Percentiles rank a stretch among this genome's conserved stretches.
Evolutionary conservation across 2,329 filamentous ascomycete genomes (phyloP).

Genomic region (Pezicula rhizophila): DNA sequence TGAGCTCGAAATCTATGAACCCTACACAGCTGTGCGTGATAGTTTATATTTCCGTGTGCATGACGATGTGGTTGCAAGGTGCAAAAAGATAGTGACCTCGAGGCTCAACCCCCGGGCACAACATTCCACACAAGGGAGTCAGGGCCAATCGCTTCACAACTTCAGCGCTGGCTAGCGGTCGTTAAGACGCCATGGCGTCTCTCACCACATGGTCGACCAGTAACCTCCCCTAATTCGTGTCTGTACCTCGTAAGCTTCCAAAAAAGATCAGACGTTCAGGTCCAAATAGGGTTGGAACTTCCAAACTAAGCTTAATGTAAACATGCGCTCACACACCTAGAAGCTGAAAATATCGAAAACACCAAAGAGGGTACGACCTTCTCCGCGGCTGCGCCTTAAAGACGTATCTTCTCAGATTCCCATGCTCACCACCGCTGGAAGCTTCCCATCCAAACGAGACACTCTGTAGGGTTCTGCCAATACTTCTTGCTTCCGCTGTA

Average conservation of each 20-base stretch:
- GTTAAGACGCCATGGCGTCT: neutral
- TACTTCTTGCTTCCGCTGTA: conserved; percentile 1
- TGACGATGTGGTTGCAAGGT: conserved; percentile 12
- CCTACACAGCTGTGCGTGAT: conserved; percentile 22
- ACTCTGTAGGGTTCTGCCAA: conserved; percentile 5
- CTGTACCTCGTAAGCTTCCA: neutral
- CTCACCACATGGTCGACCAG: neutral
- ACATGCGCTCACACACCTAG: neutral
- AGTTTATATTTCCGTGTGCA: conserved; percentile 7
- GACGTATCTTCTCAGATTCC: too few relatives aligned
- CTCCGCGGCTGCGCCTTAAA: too few relatives aligned
- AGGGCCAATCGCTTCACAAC: neutral
- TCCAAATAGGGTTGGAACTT: neutral
- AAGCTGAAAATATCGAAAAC: neutral
- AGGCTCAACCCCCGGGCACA: conserved; percentile 8
- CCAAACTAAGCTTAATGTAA: neutral
- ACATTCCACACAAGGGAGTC: neutral
- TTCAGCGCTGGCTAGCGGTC: neutral
- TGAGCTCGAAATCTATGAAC: conserved; percentile 24
- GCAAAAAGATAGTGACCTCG: conserved; percentile 2
- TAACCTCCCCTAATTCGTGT: neutral
- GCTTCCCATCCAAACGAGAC: neutral
- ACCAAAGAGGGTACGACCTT: too few relatives aligned
- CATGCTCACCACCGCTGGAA: neutral
- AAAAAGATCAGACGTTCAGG: neutral